These are phyloP conservation scores for Diacronema lutheri DNA, from an alignment of 78 protist genomes.

Conservation along the genomic window DNA sequence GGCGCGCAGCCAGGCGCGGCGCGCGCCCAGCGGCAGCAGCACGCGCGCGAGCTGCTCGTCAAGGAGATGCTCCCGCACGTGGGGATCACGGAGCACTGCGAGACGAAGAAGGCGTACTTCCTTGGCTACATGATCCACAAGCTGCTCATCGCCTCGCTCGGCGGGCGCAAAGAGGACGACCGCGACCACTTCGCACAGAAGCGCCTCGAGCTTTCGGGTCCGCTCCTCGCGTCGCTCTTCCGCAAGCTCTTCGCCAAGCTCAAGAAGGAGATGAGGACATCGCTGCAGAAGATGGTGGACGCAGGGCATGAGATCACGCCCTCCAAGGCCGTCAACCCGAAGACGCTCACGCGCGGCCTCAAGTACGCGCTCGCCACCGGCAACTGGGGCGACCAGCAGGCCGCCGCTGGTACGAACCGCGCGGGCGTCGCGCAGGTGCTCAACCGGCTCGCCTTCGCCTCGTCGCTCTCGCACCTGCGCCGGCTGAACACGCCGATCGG, in stretches of 20 bases:
- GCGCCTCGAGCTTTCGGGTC: constrained; percentile 96
- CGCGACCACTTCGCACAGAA: constrained; percentile 99
- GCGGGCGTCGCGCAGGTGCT: constrained; percentile 87
- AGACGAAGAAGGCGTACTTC: constrained; percentile 91
- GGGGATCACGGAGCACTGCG: constrained; percentile 76
- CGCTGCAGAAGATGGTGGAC: constrained; percentile 27
- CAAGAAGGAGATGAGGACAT: neutral
- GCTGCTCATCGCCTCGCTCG: constrained; percentile 22
- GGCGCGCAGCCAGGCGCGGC: constrained; percentile 32
- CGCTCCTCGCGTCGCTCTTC: constrained; percentile 84
- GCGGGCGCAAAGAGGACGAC: constrained; percentile 80
- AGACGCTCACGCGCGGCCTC: constrained; percentile 84
- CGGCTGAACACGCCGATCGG: constrained; percentile 96
- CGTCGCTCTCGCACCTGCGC: constrained; percentile 95
- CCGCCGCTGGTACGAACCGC: constrained; percentile 3
- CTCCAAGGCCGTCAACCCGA: constrained; percentile 48
- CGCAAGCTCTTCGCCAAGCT: constrained; percentile 69
- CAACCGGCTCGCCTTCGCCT: constrained; percentile 92
- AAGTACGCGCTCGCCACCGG: constrained; percentile 97
- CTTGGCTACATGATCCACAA: constrained; percentile 74
- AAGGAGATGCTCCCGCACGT: constrained; percentile 95
- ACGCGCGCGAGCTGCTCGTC: constrained; percentile 74
- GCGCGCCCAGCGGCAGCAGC: constrained; percentile 40
- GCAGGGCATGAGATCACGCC: constrained; percentile 54
- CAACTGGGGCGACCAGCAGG: constrained; percentile 83